Base-by-base conservation (phyloP, 306 rosid genomes). In the Castanea sativa region DNA sequence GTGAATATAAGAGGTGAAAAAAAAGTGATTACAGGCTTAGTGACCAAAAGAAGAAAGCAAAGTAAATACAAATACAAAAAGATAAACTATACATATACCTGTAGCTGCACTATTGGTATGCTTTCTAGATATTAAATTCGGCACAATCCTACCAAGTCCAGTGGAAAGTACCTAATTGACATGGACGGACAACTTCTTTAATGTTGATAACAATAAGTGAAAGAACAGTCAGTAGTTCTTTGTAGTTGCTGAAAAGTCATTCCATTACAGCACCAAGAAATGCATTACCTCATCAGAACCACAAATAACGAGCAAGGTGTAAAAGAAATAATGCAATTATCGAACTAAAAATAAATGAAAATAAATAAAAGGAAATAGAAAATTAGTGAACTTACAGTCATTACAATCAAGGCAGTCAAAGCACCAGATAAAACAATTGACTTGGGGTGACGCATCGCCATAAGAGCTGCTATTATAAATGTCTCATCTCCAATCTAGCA, bases 361-460 rank as follows among this genome's bases (percentile, higher is more conserved):
- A 49, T 38, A 38, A 38, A 38, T 7, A 38, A 49, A 49, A 49
- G 5, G 16, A 49, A 33, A 60, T 18, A 67, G 61, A 71, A 57
- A 19, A 19, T 33, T 12, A 43, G 60, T 14, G 5, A 73, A 82
- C 89, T 84, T 88, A 96, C 97, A 2, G 99, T 96, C 99, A 96
- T 96, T 77, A 96, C 89, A 77, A 96, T 38, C 91, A 96, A 80
- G 78, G 99, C 99, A 71, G 81, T 11, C 43, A 96, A 97, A 0
- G 99, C 98, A 76, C 99, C 99, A 51, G 98, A 93, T 81, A 96
- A 83, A 59, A 96, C 99, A 76, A 89, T 93, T 76, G 99, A 93
- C 90, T 89, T 91, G 10, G 99, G 99, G 68, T 96, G 99, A 14
- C 99, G 99, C 99, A 96, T 96, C 41, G 98, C 99, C 99, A 93